phyloP scores from a whole-genome alignment of 2,329 filamentous ascomycete genomes.

The Aquanectria penicillioides region DNA sequence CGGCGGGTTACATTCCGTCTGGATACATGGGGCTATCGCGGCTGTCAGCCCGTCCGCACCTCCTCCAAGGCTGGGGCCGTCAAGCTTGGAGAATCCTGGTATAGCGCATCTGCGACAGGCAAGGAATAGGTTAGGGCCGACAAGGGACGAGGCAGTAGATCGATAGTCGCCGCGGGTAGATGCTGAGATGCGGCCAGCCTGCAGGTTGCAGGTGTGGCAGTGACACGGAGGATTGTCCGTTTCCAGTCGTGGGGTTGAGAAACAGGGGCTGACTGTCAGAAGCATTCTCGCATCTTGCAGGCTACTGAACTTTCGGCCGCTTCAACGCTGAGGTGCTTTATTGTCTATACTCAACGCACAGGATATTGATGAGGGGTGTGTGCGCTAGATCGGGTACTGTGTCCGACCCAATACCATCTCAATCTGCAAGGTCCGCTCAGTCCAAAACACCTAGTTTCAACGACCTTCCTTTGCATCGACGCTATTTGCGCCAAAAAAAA shows the following conservation, averaged over 20 bases:
- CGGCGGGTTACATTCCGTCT: constrained; percentile 1
- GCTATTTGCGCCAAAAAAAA: not conserved
- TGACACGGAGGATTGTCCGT: constrained; percentile 12
- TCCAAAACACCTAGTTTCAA: constrained; percentile 10
- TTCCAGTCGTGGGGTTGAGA: constrained; percentile 19
- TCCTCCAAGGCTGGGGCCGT: constrained; percentile 5
- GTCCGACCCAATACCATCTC: too few relatives aligned
- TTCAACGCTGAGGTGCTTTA: too few relatives aligned
- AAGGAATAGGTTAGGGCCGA: constrained; percentile 13
- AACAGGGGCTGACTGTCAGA: constrained; percentile 13
- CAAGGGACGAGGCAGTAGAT: constrained; percentile 21
- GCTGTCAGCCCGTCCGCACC: constrained; percentile 3
- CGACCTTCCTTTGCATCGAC: not conserved
- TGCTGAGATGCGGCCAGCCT: constrained; percentile 24
- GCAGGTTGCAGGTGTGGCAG: constrained; percentile 25
- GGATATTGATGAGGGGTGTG: too few relatives aligned
- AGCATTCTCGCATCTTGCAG: not conserved
- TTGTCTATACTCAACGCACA: too few relatives aligned
- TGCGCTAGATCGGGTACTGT: too few relatives aligned
- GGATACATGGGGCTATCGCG: constrained; percentile 8
- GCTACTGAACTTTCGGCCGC: not conserved
- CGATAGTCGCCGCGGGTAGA: constrained; percentile 33
- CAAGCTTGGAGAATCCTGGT: constrained; percentile 17
- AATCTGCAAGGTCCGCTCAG: not conserved
- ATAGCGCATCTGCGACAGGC: constrained; percentile 7